These are phyloP conservation scores for Tetrastigma voinierianum DNA, from an alignment of 164 flowering plant species.

Conservation along the genomic window DNA sequence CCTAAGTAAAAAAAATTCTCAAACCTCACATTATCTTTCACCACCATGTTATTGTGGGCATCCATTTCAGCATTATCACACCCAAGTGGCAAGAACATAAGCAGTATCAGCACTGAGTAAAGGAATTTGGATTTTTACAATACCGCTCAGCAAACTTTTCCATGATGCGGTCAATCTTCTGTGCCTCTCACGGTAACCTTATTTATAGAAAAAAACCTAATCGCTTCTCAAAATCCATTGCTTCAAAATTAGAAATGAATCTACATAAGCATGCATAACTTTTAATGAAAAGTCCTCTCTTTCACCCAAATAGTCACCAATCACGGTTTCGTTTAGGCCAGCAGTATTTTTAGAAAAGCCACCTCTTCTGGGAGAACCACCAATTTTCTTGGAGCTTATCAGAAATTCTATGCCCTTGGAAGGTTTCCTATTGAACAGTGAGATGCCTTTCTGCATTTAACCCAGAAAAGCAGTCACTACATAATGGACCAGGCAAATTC, in stretches of 20 bases:
- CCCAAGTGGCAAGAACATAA: constrained; percentile 99
- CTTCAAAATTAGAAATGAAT: constrained; percentile 82
- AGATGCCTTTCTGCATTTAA: constrained; percentile 88
- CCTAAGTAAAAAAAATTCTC: constrained; percentile 3
- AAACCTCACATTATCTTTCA: constrained; percentile 87
- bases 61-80: constrained; percentile 99
- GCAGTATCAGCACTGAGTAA: constrained; percentile 97
- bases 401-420: constrained; percentile 95
- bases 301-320: constrained; percentile 98
- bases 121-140: constrained; percentile 89
- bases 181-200: constrained; percentile 99
- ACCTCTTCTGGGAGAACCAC: constrained; percentile 85
- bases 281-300: constrained; percentile 87
- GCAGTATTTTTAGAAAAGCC: constrained; percentile 71
- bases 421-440: constrained; percentile 91
- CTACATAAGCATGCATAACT: constrained; percentile 99
- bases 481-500: background rate
- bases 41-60: constrained; percentile 97
- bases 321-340: constrained; percentile 79
- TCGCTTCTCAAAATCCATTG: constrained; percentile 91
- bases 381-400: constrained; percentile 72
- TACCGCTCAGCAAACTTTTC: constrained; percentile 99
- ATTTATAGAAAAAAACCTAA: constrained; percentile 96
- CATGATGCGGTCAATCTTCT: constrained; percentile 98
- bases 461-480: constrained; percentile 21